Evolutionary conservation across 2,329 filamentous ascomycete species (phyloP).

Genomic region (Allantophomopsis lycopodina): DNA sequence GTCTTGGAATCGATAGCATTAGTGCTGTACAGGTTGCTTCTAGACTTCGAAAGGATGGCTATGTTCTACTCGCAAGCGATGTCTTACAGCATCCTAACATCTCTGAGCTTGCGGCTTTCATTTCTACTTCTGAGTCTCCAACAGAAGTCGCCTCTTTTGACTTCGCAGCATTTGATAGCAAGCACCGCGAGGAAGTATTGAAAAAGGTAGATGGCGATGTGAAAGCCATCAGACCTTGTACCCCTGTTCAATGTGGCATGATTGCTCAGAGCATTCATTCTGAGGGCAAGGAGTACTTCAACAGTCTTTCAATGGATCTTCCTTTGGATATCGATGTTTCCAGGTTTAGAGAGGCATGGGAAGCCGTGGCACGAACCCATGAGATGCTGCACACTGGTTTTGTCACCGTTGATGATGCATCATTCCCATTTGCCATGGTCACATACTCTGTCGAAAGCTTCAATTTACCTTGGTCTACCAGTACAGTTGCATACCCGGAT

Average conservation of each 20-base stretch:
- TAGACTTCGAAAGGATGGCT: constrained; percentile 43
- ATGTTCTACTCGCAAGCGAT: constrained; percentile 51
- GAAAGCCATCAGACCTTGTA: constrained; percentile 60
- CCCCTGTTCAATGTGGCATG: constrained; percentile 68
- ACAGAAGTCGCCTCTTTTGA: constrained; percentile 22
- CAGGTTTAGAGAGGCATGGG: constrained; percentile 45
- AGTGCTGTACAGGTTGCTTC: constrained; percentile 69
- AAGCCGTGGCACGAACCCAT: constrained; percentile 34
- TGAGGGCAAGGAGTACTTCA: constrained; percentile 59
- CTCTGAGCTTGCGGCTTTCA: constrained; percentile 18
- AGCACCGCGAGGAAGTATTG: constrained; percentile 19
- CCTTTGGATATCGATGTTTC: constrained; percentile 21
- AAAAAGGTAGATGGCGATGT: constrained; percentile 20
- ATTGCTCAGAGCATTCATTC: constrained; percentile 60
- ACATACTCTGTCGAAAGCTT: constrained; percentile 30
- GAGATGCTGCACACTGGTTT: constrained; percentile 72
- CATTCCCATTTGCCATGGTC: constrained; percentile 62
- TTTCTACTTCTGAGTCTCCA: constrained; percentile 2
- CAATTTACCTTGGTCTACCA: constrained; percentile 25
- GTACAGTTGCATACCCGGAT: constrained; percentile 1
- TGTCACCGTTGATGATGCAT: constrained; percentile 40
- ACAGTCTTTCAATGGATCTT: constrained; percentile 47
- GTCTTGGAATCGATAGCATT: constrained; percentile 85
- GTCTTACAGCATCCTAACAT: constrained; percentile 50
- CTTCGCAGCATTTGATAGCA: constrained; percentile 34